Evolutionary conservation across 2,329 filamentous ascomycete species (phyloP).

Genomic region (Colletotrichum eremochloae): DNA sequence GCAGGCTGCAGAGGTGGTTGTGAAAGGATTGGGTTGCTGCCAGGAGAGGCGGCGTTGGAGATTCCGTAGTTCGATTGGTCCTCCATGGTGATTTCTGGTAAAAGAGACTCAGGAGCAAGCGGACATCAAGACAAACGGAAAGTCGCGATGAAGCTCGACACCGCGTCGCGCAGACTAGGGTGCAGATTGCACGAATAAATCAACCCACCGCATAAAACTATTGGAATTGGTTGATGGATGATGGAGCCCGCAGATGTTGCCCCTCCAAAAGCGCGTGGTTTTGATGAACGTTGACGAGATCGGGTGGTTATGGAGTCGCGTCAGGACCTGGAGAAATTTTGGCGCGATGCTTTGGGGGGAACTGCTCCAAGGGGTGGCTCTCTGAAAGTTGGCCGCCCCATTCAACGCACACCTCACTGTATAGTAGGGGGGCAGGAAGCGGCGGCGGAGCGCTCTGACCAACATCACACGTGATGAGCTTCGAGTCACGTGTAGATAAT

Average conservation of each 20-base stretch:
- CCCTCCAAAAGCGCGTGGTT: constrained; percentile 36
- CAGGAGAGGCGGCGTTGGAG: constrained; percentile 69
- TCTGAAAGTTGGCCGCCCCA: neutral
- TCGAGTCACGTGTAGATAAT: neutral
- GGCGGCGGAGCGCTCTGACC: neutral
- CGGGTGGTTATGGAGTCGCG: constrained; percentile 44
- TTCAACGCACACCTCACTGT: constrained; percentile 5
- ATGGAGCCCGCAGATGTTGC: constrained; percentile 27
- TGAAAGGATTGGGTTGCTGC: constrained; percentile 68
- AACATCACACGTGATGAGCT: neutral
- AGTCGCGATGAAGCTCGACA: constrained; percentile 19
- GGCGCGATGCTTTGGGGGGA: constrained; percentile 48
- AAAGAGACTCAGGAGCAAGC: constrained; percentile 40
- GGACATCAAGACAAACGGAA: constrained; percentile 25
- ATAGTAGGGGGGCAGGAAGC: neutral
- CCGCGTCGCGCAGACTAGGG: constrained; percentile 34
- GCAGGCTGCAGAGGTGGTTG: constrained; percentile 63
- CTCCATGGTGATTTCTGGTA: constrained; percentile 64
- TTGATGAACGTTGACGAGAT: constrained; percentile 32
- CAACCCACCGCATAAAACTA: constrained; percentile 22
- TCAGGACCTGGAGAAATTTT: constrained; percentile 54
- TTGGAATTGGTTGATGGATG: constrained; percentile 26
- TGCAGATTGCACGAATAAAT: constrained; percentile 22
- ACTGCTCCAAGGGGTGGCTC: constrained; percentile 2
- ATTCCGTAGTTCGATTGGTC: constrained; percentile 70